Percentiles rank a stretch among this genome's conserved stretches.
Evolutionary conservation across 768 basidiomycete species (phyloP).

Genomic region (Tricholoma furcatifolium): DNA sequence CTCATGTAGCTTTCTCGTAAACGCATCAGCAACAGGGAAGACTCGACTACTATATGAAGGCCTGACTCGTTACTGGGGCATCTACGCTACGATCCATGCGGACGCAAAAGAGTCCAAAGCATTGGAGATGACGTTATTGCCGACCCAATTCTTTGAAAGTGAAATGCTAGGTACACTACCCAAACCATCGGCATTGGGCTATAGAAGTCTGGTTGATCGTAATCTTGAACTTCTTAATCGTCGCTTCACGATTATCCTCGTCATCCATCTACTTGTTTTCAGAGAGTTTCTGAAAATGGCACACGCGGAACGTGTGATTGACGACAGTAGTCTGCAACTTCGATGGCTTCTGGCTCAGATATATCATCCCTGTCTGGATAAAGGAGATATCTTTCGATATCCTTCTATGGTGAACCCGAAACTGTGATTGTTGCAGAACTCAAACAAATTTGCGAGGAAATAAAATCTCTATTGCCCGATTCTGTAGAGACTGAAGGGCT

Average conservation of each 20-base stretch:
- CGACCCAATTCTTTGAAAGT: no score
- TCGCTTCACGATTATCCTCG: not conserved
- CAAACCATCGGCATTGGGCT: not conserved
- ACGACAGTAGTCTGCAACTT: not conserved
- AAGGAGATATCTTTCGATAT: no score
- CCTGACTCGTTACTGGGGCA: not conserved
- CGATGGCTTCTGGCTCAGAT: no score
- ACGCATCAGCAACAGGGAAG: conserved; percentile 7
- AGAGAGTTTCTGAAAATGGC: not conserved
- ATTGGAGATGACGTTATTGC: not conserved
- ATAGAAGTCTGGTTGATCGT: not conserved
- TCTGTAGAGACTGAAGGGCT: not conserved
- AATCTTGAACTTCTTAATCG: not conserved
- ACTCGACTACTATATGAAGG: conserved; percentile 4
- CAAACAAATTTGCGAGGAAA: no score
- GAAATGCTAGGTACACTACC: not conserved
- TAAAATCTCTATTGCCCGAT: not conserved
- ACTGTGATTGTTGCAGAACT: no score
- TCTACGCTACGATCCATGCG: not conserved
- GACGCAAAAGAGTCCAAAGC: not conserved
- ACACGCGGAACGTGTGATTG: not conserved
- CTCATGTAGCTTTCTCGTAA: conserved; percentile 2
- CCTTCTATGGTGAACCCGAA: no score
- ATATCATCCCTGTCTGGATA: no score
- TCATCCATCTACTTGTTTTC: not conserved